Conservation (phyloP, 345 rosid genomes). For the Punica granatum region DNA sequence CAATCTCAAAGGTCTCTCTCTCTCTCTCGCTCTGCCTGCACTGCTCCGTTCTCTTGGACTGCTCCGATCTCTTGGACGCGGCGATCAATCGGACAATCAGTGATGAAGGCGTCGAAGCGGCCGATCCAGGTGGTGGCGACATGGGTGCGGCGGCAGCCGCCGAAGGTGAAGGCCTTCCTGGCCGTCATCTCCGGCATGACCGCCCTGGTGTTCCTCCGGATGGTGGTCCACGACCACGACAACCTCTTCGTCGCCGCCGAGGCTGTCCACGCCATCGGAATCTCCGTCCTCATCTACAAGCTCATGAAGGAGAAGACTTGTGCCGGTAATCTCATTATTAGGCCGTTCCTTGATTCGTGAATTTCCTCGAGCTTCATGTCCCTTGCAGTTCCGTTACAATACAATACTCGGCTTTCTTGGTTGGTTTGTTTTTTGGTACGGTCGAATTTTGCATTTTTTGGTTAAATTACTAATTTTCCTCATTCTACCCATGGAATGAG, state of each 20-base stretch:
- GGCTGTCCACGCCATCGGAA: slow-evolving; percentile 40
- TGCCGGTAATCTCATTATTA: slow-evolving; percentile 22
- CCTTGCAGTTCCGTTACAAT: too few species aligned
- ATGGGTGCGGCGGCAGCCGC: slow-evolving; percentile 40
- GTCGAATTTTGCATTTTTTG: background rate
- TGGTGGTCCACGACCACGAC: slow-evolving; percentile 39
- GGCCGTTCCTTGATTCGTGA: background rate
- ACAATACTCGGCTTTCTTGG: background rate
- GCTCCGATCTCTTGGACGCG: background rate
- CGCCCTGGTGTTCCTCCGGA: slow-evolving; percentile 32
- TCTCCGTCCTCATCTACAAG: slow-evolving; percentile 37
- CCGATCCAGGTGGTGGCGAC: slow-evolving; percentile 24
- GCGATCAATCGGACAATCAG: background rate
- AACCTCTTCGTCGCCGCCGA: slow-evolving; percentile 43
- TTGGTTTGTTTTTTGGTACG: background rate
- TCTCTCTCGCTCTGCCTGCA: slow-evolving; percentile 2
- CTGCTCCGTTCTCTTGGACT: too few species aligned
- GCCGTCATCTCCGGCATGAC: slow-evolving; percentile 38
- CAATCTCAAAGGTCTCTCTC: background rate
- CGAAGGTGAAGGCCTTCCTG: slow-evolving; percentile 36
- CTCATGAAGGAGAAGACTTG: slow-evolving; percentile 40
- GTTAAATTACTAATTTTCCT: background rate
- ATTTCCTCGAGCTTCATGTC: background rate
- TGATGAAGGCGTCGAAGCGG: slow-evolving; percentile 28
- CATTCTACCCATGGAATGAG: background rate